Base-by-base conservation (phyloP, 2,329 filamentous ascomycete genomes). In the Penicillium olsonii region DNA sequence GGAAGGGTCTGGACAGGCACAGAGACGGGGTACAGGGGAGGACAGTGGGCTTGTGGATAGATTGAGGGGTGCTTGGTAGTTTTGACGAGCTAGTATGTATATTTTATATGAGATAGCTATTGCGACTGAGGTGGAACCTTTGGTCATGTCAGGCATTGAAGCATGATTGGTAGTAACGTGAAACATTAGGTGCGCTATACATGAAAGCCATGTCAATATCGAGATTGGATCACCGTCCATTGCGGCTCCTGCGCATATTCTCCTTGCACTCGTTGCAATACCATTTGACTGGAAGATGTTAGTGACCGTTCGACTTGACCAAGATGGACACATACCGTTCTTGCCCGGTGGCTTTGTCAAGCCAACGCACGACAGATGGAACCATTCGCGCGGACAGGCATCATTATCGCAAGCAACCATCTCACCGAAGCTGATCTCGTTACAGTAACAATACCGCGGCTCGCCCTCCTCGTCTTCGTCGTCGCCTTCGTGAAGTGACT, bases 341-440 rank as follows among this genome's bases (percentile, higher is more conserved):
- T 84, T 84, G 50, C 82, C 85, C n/a, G 89, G 89, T 44, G 88
- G 87, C 51, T 87, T 87, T 61, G 87, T 87, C 61, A 94, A 71
- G 20, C 89, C 89, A 24, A 90, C 88, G 68, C 89, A 94, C 42
- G 85, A 87, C 42, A 94, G 73, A 76, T 92, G 88, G 75, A 92
- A 92, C 88, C 88, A 92, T 70, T 92, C 88, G 54, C 83, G 80
- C 57, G 83, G 80, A 70, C 88, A 92, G 41, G 83, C 81, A 51
- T 86, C 81, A 7, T 84, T 84, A 66, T 92, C 88, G 64, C 88
- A 92, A 2, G 86, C 88, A 37, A 92, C 87, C 88, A 92, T 92
- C 71, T 90, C 87, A 17, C 88, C 88, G 64, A 90, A 92, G 62
- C 87, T 90, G 46, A 90, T 84, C 40, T 85, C 82, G 60, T 90